Evolutionary conservation across 768 basidiomycete genomes (phyloP).

Genomic region (Suillus occidentalis): DNA sequence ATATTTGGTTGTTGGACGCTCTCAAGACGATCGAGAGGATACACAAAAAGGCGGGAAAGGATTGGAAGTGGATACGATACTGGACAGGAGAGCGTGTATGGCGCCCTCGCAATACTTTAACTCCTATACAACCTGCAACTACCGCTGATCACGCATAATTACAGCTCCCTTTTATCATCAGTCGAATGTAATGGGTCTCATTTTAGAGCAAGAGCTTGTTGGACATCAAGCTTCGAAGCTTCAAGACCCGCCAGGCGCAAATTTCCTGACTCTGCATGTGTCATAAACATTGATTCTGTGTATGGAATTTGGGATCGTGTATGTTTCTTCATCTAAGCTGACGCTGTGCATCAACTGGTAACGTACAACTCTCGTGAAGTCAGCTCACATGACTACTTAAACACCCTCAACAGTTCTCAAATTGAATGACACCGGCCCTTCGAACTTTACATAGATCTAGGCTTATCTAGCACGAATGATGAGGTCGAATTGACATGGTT

Average conservation of each 20-base stretch:
- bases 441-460: background rate
- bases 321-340: background rate
- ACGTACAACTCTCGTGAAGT: background rate
- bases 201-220: background rate
- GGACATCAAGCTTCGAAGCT: too few species aligned
- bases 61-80: conserved; percentile 25
- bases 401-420: background rate
- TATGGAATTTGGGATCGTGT: background rate
- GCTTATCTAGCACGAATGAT: background rate
- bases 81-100: conserved; percentile 17
- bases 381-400: background rate
- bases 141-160: conserved; percentile 4
- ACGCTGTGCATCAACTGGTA: background rate
- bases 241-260: background rate
- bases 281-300: background rate
- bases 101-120: background rate
- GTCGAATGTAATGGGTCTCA: background rate
- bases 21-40: conserved; percentile 36
- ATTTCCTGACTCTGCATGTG: background rate
- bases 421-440: background rate
- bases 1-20: conserved; percentile 38
- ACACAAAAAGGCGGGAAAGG: conserved; percentile 28
- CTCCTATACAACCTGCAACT: background rate
- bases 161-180: background rate
- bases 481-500: background rate